Percentiles rank a stretch among this genome's conserved stretches.
Evolutionary conservation across 1,284 basidiomycete species (phyloP).

Genomic region (Afroboletus lepidellus): DNA sequence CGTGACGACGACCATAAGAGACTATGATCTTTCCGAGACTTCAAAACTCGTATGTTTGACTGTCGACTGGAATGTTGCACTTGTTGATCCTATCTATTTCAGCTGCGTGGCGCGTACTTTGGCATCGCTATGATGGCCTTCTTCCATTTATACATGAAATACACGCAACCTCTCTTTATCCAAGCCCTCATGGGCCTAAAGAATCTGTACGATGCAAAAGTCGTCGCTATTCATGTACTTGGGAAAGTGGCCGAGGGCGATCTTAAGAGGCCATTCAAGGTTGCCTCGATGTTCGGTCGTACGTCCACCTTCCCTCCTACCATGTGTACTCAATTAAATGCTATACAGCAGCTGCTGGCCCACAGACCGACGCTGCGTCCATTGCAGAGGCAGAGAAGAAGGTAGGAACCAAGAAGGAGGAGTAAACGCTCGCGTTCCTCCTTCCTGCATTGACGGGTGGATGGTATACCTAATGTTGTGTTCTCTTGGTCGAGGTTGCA

Average conservation of each 20-base stretch:
- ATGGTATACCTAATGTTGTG: constrained; percentile 15
- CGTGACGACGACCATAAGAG: constrained; percentile 88
- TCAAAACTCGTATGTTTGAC: constrained; percentile 75
- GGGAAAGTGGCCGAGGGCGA: constrained; percentile 82
- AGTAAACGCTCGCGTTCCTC: constrained; percentile 40
- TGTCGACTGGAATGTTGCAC: neutral
- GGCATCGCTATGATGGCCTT: constrained; percentile 86
- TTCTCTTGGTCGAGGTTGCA: neutral
- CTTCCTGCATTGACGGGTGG: constrained; percentile 21
- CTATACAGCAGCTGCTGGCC: constrained; percentile 45
- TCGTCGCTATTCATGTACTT: constrained; percentile 75
- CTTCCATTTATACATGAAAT: constrained; percentile 86
- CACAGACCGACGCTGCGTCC: constrained; percentile 81
- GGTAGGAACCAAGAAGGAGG: constrained; percentile 75
- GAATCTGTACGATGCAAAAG: constrained; percentile 81
- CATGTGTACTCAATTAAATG: neutral
- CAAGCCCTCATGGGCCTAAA: constrained; percentile 90
- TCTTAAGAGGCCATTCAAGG: constrained; percentile 90
- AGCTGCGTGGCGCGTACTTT: constrained; percentile 75
- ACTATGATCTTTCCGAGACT: constrained; percentile 89
- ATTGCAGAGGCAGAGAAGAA: constrained; percentile 88
- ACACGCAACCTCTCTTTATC: constrained; percentile 91
- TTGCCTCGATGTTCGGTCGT: constrained; percentile 71
- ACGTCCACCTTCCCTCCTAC: constrained; percentile 27
- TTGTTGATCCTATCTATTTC: neutral